These are phyloP conservation scores for Tilletiaria anomala DNA, from an alignment of 1,284 basidiomycete species.

Conservation along the genomic window DNA sequence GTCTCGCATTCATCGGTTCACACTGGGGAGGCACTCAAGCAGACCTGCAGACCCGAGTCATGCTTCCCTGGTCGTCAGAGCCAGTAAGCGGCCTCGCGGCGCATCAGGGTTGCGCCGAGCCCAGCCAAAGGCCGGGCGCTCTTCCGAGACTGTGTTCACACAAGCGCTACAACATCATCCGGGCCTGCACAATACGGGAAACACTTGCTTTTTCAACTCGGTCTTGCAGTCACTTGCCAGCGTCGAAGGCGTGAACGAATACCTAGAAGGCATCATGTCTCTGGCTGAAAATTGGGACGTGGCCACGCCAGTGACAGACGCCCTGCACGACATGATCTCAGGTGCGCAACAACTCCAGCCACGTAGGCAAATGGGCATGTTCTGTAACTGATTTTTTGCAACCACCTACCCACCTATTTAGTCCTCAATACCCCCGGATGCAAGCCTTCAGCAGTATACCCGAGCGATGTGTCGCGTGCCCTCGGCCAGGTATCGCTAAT, in stretches of 20 bases:
- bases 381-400: not conserved
- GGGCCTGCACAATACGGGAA: slow-evolving; percentile 32
- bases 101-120: not conserved
- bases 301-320: slow-evolving; percentile 31
- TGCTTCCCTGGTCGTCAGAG: not conserved
- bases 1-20: no score
- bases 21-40: no score
- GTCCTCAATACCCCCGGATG: slow-evolving; percentile 14
- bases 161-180: slow-evolving; percentile 8
- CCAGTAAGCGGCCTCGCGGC: not conserved
- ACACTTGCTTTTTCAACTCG: slow-evolving; percentile 38
- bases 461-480: slow-evolving; percentile 15
- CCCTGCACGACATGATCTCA: slow-evolving; percentile 19
- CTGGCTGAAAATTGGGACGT: slow-evolving; percentile 27
- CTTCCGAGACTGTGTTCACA: not conserved
- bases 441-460: slow-evolving; percentile 9
- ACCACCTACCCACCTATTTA: not conserved
- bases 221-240: slow-evolving; percentile 29
- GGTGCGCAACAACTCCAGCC: not conserved
- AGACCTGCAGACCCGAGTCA: no score
- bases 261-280: slow-evolving; percentile 12
- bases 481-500: slow-evolving; percentile 15
- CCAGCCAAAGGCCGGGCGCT: no score
- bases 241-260: slow-evolving; percentile 8
- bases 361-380: not conserved